Evolutionary conservation across 2,329 filamentous ascomycete species (phyloP).

Genomic region (Diaporthe sp.): DNA sequence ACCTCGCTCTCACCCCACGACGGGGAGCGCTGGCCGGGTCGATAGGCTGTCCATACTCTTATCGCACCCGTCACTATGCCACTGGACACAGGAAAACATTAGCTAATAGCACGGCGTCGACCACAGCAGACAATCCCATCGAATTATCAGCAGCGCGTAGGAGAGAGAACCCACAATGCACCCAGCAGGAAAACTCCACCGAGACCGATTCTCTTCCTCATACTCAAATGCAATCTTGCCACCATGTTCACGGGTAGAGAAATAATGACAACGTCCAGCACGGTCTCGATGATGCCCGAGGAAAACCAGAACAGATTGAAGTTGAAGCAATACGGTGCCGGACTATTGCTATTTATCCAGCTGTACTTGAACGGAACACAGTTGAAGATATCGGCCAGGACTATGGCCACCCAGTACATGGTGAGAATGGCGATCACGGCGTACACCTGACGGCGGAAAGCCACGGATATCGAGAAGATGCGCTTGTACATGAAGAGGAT

Average conservation of each 20-base stretch:
- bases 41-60: constrained; percentile 6
- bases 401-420: background rate
- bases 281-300: background rate
- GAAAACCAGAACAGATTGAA: background rate
- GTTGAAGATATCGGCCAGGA: background rate
- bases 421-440: background rate
- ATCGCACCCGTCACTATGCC: constrained; percentile 34
- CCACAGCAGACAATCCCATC: background rate
- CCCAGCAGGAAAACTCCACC: background rate
- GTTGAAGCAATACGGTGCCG: background rate
- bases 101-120: background rate
- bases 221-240: background rate
- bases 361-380: background rate
- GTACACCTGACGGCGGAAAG: background rate
- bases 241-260: background rate
- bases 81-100: background rate
- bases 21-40: constrained; percentile 23
- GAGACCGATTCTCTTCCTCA: background rate
- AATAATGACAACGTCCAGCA: background rate
- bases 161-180: background rate
- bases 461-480: background rate
- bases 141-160: background rate
- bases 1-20: constrained; percentile 22
- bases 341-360: background rate
- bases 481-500: constrained; percentile 1